A percentile compares a stretch with the other conserved stretches of the same genome.
phyloP scores from a whole-genome alignment of 192 early-diverging fungal genomes.

The Coemansia sp. region DNA sequence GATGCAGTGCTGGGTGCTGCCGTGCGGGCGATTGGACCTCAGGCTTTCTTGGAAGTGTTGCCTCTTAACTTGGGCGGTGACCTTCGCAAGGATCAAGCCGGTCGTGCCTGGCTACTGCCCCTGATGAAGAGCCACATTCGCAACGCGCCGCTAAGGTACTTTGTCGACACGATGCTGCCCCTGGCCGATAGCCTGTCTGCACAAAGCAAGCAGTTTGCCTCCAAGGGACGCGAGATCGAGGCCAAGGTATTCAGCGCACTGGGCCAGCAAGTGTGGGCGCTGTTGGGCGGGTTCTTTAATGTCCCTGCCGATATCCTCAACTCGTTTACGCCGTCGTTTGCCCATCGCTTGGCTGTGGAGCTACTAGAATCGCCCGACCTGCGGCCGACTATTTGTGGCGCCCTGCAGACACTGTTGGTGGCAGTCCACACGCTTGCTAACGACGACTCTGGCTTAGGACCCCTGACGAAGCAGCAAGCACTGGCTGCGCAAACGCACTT shows the following conservation, averaged over 20 bases:
- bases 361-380: constrained; percentile 75
- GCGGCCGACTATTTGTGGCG: constrained; percentile 78
- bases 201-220: constrained; percentile 63
- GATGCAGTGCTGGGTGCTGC: constrained; percentile 82
- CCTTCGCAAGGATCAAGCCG: constrained; percentile 48
- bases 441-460: constrained; percentile 25
- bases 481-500: constrained; percentile 62
- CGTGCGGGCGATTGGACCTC: constrained; percentile 79
- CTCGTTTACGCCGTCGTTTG: constrained; percentile 66
- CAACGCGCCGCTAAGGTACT: constrained; percentile 76
- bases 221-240: constrained; percentile 66
- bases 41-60: constrained; percentile 71
- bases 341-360: constrained; percentile 75
- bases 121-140: constrained; percentile 75
- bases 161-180: constrained; percentile 73
- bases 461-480: constrained; percentile 61
- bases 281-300: constrained; percentile 86
- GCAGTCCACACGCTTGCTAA: constrained; percentile 41
- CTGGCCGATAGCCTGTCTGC: constrained; percentile 73
- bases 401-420: constrained; percentile 67
- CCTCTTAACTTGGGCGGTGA: constrained; percentile 84
- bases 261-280: constrained; percentile 84
- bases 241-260: constrained; percentile 93
- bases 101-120: constrained; percentile 91
- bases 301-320: constrained; percentile 74